Base-by-base conservation (phyloP, 176 grass and related monocot genomes). In the Paspalum vaginatum region DNA sequence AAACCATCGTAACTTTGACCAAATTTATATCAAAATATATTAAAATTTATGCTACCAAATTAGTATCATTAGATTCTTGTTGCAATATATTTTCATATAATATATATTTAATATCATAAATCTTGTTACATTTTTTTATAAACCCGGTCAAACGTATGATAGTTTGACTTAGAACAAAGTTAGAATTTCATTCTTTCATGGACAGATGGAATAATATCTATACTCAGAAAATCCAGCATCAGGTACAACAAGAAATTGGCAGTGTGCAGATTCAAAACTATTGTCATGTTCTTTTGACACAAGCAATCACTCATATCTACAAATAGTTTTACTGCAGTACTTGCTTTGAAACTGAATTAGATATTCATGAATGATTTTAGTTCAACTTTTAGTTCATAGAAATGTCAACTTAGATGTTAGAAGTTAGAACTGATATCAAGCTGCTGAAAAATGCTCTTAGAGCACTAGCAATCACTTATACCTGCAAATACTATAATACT, bases 391-490 rank as follows among this genome's bases (percentile, higher is more conserved):
- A 40, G 13, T 58, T 57, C 11, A 53, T 85, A 62, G 11, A 70
- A 85, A 62, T 52, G 11, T 43, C 16, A 37, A 53, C n/a, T n/a
- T n/a, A n/a, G n/a, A n/a, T n/a, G n/a, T 21, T 25, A 46, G 46
- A 71, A 50, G 46, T 85, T 41, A 43, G 10, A 70, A 12, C 15
- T 65, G 49, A 59, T 55, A 32, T 25, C 5, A 27, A 58, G 20
- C 25, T 70, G 46, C 48, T 7, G 2, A 81, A 84, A 38, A 60
- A 26, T 76, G 60, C 55, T 77, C 12, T 48, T 49, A 76, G n/a
- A 70, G 48, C 13, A 69, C 6, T 9, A 57, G 21, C 21, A 68
- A 68, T 61, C 53, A 54, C 52, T 5, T 14, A 76, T 57, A 60
- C 9, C 21, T 49, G 27, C 37, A 8, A 75, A 67, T n/a, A 69